phyloP scores from a whole-genome alignment of 805 yeast species.

The Candida arabinofermentans region DNA sequence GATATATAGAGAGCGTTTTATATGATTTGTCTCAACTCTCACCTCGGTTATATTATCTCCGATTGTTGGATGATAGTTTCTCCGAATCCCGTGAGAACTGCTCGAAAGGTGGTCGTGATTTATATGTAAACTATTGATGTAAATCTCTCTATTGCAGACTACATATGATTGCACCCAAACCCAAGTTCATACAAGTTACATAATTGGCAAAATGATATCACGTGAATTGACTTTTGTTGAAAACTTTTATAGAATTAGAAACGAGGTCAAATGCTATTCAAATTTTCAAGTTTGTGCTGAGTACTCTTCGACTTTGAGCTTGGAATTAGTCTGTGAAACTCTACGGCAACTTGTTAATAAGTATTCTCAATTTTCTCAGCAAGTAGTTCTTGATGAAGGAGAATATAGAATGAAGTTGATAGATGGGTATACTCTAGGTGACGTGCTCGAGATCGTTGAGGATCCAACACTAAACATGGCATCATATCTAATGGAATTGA shows the following conservation, averaged over 20 bases:
- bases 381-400: slow-evolving; percentile 1
- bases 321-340: slow-evolving; percentile 6
- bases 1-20: too few relatives aligned
- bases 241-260: slow-evolving; percentile 7
- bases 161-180: background rate
- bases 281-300: slow-evolving; percentile 13
- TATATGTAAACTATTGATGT: too few relatives aligned
- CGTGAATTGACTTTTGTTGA: slow-evolving; percentile 10
- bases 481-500: slow-evolving; percentile 5
- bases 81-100: too few relatives aligned
- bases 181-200: background rate
- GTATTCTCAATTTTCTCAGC: slow-evolving; percentile 19
- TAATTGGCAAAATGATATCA: slow-evolving; percentile 5
- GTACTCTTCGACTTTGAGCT: slow-evolving; percentile 9
- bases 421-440: slow-evolving; percentile 7
- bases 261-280: background rate
- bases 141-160: too few relatives aligned
- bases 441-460: slow-evolving; percentile 15
- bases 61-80: too few relatives aligned
- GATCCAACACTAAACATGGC: slow-evolving; percentile 3
- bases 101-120: too few relatives aligned
- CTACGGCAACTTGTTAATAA: slow-evolving; percentile 12
- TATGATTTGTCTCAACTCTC: too few relatives aligned
- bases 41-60: too few relatives aligned
- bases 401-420: slow-evolving; percentile 3